phyloP scores from a whole-genome alignment of 148 eudicot species.

The Selenicereus undatus region DNA sequence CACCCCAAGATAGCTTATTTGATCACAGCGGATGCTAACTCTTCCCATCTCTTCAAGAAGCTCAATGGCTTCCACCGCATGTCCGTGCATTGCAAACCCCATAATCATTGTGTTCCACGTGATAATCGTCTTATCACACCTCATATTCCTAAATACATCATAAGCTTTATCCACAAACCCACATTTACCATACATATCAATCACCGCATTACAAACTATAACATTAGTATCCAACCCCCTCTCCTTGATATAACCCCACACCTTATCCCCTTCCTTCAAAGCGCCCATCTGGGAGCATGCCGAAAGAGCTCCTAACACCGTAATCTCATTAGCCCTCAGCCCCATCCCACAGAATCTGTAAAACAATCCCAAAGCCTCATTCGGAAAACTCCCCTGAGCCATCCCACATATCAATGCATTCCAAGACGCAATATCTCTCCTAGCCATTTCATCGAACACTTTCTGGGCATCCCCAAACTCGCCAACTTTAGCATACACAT shows the following conservation, averaged over 20 bases:
- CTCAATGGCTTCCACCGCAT: conserved; percentile 48
- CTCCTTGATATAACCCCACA: conserved; percentile 36
- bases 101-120: conserved; percentile 86
- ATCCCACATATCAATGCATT: conserved; percentile 72
- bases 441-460: conserved; percentile 69
- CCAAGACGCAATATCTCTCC: conserved; percentile 66
- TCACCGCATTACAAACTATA: conserved; percentile 67
- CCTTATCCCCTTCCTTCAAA: conserved; percentile 48
- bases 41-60: conserved; percentile 49
- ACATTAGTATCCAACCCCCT: conserved; percentile 41
- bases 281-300: conserved; percentile 84
- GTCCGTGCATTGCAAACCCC: conserved; percentile 73
- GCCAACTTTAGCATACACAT: conserved; percentile 62
- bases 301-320: conserved; percentile 65
- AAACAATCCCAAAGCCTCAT: conserved; percentile 54
- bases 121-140: conserved; percentile 47
- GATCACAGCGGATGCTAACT: conserved; percentile 38
- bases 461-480: conserved; percentile 44
- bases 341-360: conserved; percentile 29
- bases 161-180: conserved; percentile 66
- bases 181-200: conserved; percentile 82
- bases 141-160: conserved; percentile 47
- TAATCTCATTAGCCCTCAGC: conserved; percentile 54
- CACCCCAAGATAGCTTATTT: conserved; percentile 55
- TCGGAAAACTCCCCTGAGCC: conserved; percentile 60